Percentiles rank a stretch among this genome's conserved stretches.
Conservation (phyloP, 2,329 filamentous ascomycete genomes). For the Lecanoromycetidae sp. region DNA sequence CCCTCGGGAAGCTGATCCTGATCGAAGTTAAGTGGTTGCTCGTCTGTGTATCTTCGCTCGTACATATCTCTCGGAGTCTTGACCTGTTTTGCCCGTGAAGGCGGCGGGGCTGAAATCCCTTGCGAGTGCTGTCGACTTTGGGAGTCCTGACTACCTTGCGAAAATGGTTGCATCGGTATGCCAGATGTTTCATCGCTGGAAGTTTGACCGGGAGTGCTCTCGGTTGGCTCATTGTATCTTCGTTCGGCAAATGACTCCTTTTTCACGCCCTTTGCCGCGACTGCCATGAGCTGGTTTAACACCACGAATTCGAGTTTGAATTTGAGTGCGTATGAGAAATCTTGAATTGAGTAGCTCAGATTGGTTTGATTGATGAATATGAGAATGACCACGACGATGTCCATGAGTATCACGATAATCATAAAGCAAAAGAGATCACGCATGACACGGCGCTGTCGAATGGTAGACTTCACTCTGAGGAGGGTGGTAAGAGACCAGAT, state of each 20-base stretch:
- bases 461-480: conserved; percentile 7
- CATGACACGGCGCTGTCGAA: conserved; percentile 15
- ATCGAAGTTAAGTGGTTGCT: not conserved
- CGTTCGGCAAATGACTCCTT: conserved; percentile 14
- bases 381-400: conserved; percentile 7
- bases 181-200: not conserved
- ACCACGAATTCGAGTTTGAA: conserved; percentile 14
- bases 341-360: conserved; percentile 15
- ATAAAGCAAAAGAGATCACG: conserved; percentile 13
- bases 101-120: not conserved
- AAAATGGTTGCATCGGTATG: not conserved
- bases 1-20: not conserved
- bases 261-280: conserved; percentile 10
- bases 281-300: conserved; percentile 15
- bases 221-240: conserved; percentile 7
- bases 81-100: not conserved
- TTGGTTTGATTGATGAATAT: conserved; percentile 13
- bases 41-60: not conserved
- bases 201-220: not conserved
- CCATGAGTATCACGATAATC: conserved; percentile 8
- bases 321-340: conserved; percentile 13
- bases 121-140: not conserved
- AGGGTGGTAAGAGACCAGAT: conserved; percentile 12
- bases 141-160: not conserved
- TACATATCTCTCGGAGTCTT: not conserved